A percentile compares a stretch with the other conserved stretches of the same genome.
phyloP scores from a whole-genome alignment of 1,284 basidiomycete species.

The Coniophora puteana region DNA sequence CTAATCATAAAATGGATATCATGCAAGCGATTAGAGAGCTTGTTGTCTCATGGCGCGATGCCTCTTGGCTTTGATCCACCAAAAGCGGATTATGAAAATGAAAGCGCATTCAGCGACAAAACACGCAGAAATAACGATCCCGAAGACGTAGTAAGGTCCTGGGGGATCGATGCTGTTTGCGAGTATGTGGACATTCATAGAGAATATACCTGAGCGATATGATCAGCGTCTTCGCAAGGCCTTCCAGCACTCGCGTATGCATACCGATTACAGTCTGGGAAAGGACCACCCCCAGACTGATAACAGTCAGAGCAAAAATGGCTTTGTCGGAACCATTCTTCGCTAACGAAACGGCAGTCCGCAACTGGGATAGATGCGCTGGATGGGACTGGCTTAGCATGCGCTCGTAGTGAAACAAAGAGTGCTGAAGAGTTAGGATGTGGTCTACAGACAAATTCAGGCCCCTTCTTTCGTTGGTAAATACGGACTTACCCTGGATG shows the following conservation, averaged over 20 bases:
- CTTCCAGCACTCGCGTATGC: conserved; percentile 16
- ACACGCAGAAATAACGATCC: conserved; percentile 40
- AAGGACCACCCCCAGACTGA: conserved; percentile 70
- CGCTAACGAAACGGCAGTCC: conserved; percentile 56
- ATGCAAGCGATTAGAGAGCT: no score
- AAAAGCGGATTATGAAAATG: conserved; percentile 42
- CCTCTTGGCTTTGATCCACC: conserved; percentile 56
- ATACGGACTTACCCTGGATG: conserved; percentile 67
- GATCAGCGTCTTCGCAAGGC: not conserved
- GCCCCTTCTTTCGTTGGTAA: not conserved
- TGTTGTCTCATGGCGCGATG: no score
- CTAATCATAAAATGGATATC: no score
- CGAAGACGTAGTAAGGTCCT: conserved; percentile 42
- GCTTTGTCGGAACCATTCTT: conserved; percentile 66
- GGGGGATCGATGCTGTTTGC: conserved; percentile 25
- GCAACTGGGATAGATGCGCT: conserved; percentile 78
- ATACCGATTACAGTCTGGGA: conserved; percentile 64
- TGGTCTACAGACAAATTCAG: conserved; percentile 61
- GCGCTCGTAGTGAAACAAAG: conserved; percentile 86
- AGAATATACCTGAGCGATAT: conserved; percentile 50
- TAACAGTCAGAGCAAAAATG: conserved; percentile 62
- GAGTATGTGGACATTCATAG: conserved; percentile 55
- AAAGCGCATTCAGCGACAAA: conserved; percentile 38
- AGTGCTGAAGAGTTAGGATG: conserved; percentile 83
- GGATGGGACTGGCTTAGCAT: conserved; percentile 87